Evolutionary conservation across 768 basidiomycete species (phyloP), one percentile per base, ranked within the genome.

Genomic region (Mycena metata): DNA sequence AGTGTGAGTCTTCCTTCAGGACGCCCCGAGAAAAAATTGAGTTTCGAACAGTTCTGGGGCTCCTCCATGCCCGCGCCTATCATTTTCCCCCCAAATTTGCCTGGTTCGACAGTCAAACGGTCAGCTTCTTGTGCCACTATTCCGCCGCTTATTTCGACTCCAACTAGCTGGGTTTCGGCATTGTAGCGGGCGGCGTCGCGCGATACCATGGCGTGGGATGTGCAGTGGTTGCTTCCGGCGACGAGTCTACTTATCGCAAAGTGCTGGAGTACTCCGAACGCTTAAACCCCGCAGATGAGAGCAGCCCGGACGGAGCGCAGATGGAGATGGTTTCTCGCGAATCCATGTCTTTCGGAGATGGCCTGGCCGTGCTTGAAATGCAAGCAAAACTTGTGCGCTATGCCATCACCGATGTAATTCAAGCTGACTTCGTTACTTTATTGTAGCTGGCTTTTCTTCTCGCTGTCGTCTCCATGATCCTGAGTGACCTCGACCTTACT

Each of bases 261-360:
- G 60, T 67, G 5, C 52, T 67, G 12, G 46, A 41, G 36, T 67
- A 67, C 54, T 30, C 35, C 10, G 60, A 67, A 11, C 26, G 11
- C 7, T n/a, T 67, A 46, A 60, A 67, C 36, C 8, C 30, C 24
- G 47, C 60, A 46, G 54, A 67, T 26, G 21, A 30, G 10, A 24
- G 41, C 16, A 62, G 66, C 23, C 60, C 66, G 7, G 54, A 61
- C 24, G 60, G 66, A 3, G 5, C 1, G 7, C 11, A 56, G 24
- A 61, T 61, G 60, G 66, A 67, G 47, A 23, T 30, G 6, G 0
- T 35, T 12, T 46, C 61, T 2, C 54, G 47, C 0, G 66, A 67
- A 33, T 67, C 66, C 8, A 60, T 67, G 33, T 41, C 66, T 0
- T 67, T 62, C 41, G 60, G 60, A 0, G 47, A 67, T 51, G 60